phyloP scores from a whole-genome alignment of 164 flowering plant genomes.

The Nymphaea colorata region DNA sequence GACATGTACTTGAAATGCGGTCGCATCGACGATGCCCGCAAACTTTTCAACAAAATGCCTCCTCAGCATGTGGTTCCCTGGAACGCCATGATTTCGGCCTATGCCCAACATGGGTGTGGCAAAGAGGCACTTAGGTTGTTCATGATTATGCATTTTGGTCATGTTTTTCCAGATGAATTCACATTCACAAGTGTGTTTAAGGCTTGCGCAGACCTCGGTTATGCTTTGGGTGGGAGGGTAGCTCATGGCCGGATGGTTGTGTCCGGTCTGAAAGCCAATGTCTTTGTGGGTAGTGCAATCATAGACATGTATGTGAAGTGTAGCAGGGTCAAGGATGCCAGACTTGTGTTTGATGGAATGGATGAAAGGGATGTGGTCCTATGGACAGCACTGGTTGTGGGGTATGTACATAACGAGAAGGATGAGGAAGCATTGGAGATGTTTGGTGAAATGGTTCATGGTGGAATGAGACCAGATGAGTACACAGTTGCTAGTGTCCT shows the following conservation, averaged over 20 bases:
- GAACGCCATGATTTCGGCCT: conserved; percentile 43
- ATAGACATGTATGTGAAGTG: conserved; percentile 50
- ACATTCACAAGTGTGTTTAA: conserved; percentile 35
- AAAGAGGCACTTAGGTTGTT: conserved; percentile 28
- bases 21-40: conserved; percentile 20
- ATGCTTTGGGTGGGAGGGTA: conserved; percentile 17
- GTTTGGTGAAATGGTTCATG: conserved; percentile 24
- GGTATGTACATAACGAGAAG: conserved; percentile 15
- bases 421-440: conserved; percentile 17
- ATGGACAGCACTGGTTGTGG: conserved; percentile 38
- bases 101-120: conserved; percentile 12
- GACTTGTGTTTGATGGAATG: conserved; percentile 21
- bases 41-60: conserved; percentile 43
- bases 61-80: conserved; percentile 28
- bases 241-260: conserved; percentile 42
- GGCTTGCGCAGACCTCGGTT: conserved; percentile 34
- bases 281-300: conserved; percentile 43
- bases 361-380: conserved; percentile 44
- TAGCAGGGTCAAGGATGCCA: conserved; percentile 34
- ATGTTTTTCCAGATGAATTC: conserved; percentile 29
- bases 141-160: conserved; percentile 23
- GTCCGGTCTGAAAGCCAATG: conserved; percentile 34
- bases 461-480: conserved; percentile 10
- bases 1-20: conserved; percentile 29
- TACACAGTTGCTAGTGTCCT: conserved; percentile 47